phyloP scores from a whole-genome alignment of 805 yeast genomes.

The Jamesozyma hellenica region DNA sequence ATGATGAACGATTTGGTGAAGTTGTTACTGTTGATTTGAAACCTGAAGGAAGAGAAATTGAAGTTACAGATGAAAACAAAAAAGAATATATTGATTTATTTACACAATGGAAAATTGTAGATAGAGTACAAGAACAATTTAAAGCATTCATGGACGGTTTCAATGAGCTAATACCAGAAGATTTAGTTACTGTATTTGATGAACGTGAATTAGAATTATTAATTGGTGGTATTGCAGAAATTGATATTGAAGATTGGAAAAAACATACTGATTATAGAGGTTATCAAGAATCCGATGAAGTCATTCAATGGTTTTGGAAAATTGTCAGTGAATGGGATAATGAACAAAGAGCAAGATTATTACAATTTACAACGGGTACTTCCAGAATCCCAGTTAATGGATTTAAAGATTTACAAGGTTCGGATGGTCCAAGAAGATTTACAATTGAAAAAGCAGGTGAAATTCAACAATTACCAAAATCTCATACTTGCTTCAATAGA shows the following conservation, averaged over 20 bases:
- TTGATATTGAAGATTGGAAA: slow-evolving; percentile 98
- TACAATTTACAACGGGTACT: slow-evolving; percentile 98
- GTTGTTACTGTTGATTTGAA: slow-evolving; percentile 81
- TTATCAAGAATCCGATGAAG: slow-evolving; percentile 91
- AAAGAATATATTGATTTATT: slow-evolving; percentile 90
- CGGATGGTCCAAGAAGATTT: slow-evolving; percentile 98
- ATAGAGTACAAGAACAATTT: slow-evolving; percentile 90
- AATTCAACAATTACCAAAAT: slow-evolving; percentile 81
- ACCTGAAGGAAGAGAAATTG: slow-evolving; percentile 77
- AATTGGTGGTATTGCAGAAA: slow-evolving; percentile 97
- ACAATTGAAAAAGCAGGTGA: slow-evolving; percentile 97
- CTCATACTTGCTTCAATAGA: slow-evolving; percentile 98
- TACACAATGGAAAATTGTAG: slow-evolving; percentile 91
- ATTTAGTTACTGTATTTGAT: slow-evolving; percentile 89
- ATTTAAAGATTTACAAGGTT: slow-evolving; percentile 95
- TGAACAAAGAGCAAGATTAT: slow-evolving; percentile 88
- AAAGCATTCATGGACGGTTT: slow-evolving; percentile 95
- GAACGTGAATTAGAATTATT: slow-evolving; percentile 93
- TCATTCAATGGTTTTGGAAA: slow-evolving; percentile 97
- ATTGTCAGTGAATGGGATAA: slow-evolving; percentile 89
- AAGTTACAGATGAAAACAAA: slow-evolving; percentile 90
- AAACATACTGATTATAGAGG: slow-evolving; percentile 98
- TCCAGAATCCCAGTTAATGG: slow-evolving; percentile 98
- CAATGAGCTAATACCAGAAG: slow-evolving; percentile 95
- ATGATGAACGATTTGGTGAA: slow-evolving; percentile 93